phyloP scores from a whole-genome alignment of 768 basidiomycete species.

The Phylloporus scabripes region DNA sequence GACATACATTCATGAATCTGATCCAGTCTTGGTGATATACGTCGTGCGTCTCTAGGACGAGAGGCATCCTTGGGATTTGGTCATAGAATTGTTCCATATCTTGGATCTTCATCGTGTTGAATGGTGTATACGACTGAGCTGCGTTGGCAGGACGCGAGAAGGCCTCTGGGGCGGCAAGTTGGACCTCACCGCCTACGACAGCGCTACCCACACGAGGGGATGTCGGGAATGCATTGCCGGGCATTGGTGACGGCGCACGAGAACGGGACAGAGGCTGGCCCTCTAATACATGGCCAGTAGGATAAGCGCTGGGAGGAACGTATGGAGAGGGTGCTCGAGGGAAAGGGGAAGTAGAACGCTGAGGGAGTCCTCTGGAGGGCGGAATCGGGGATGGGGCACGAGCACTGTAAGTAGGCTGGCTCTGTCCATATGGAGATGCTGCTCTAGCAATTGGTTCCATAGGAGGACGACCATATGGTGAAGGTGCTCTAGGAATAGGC shows the following conservation, averaged over 20 bases:
- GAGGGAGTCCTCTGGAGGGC: conserved; percentile 15
- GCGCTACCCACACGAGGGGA: conserved; percentile 27
- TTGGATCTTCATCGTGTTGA: conserved; percentile 64
- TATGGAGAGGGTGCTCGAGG: conserved; percentile 29
- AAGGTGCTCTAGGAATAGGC: conserved; percentile 35
- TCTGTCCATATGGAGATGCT: conserved; percentile 28
- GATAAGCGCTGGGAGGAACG: conserved; percentile 39
- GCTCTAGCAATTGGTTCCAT: conserved; percentile 38
- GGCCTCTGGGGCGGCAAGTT: conserved; percentile 60
- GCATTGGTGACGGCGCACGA: conserved; percentile 52
- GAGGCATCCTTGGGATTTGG: conserved; percentile 65
- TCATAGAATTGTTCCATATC: conserved; percentile 74
- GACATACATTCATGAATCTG: conserved; percentile 67
- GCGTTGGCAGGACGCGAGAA: conserved; percentile 71
- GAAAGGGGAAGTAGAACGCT: conserved; percentile 29
- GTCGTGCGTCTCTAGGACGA: conserved; percentile 68
- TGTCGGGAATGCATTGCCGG: conserved; percentile 25
- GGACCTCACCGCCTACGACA: conserved; percentile 19
- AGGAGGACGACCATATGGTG: conserved; percentile 33
- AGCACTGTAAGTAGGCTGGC: conserved; percentile 22
- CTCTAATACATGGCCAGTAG: conserved; percentile 51
- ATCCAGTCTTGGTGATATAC: conserved; percentile 77
- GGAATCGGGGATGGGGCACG: conserved; percentile 30
- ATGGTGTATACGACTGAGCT: conserved; percentile 60
- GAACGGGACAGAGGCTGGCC: conserved; percentile 44